Evolutionary conservation across 2,329 filamentous ascomycete species (phyloP).

Genomic region (Beauveria sp.): DNA sequence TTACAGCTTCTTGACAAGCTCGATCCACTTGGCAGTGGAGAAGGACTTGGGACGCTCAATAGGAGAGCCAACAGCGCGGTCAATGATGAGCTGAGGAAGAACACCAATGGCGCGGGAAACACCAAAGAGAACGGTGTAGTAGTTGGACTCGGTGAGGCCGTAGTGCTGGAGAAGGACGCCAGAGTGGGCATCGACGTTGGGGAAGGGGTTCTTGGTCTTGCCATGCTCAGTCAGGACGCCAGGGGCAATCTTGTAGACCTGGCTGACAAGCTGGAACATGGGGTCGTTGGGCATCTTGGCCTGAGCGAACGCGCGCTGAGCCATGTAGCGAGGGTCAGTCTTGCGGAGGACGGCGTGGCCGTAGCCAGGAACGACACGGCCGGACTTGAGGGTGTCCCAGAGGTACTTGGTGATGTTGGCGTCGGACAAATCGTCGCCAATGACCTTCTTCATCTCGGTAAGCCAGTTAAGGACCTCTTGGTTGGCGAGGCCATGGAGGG

Average conservation of each 20-base stretch:
- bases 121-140: slow-evolving; percentile 99
- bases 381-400: slow-evolving; percentile 91
- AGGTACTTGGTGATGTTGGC: slow-evolving; percentile 97
- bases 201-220: slow-evolving; percentile 99
- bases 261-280: slow-evolving; percentile 99
- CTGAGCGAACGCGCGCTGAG: slow-evolving; percentile 94
- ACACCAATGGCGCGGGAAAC: slow-evolving; percentile 97
- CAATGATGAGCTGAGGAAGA: slow-evolving; percentile 98
- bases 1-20: slow-evolving; percentile 91
- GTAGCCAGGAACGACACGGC: slow-evolving; percentile 96
- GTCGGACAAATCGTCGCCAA: slow-evolving; percentile 94
- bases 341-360: slow-evolving; percentile 98
- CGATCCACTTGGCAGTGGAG: slow-evolving; percentile 93
- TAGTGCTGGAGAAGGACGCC: slow-evolving; percentile 99
- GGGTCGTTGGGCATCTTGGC: slow-evolving; percentile 88
- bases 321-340: slow-evolving; percentile 98
- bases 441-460: slow-evolving; percentile 92
- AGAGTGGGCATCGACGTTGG: slow-evolving; percentile 98
- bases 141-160: slow-evolving; percentile 96
- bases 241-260: slow-evolving; percentile 99
- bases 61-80: slow-evolving; percentile 91
- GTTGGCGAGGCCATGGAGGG: slow-evolving; percentile 98
- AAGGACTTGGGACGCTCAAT: slow-evolving; percentile 99
- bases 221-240: slow-evolving; percentile 97
- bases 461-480: slow-evolving; percentile 99